Percentiles rank a stretch among this genome's conserved stretches.
Evolutionary conservation across 805 yeast genomes (phyloP).

Genomic region (Gaillardinia entomophila): DNA sequence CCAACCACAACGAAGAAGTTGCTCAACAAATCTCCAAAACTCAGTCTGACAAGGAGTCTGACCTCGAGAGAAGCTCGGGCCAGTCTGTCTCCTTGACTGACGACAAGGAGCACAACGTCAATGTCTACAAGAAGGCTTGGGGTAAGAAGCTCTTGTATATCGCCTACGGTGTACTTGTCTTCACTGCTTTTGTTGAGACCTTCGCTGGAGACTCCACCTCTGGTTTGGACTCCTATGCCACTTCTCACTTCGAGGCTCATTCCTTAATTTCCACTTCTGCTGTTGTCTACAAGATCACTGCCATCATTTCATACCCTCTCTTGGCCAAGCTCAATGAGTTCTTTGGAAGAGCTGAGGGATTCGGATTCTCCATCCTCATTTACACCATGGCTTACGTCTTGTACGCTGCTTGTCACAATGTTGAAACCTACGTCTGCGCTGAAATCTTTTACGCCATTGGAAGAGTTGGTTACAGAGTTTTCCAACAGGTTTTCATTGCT

Average conservation of each 20-base stretch:
- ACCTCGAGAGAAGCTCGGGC: no score
- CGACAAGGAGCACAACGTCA: neutral
- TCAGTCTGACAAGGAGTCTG: no score
- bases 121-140: conserved; percentile 3
- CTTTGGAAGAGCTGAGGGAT: conserved; percentile 35
- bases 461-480: conserved; percentile 26
- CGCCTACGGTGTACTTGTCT: conserved; percentile 15
- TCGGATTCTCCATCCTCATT: conserved; percentile 20
- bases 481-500: conserved; percentile 29
- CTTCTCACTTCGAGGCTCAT: conserved; percentile 32
- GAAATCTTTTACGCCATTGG: conserved; percentile 33
- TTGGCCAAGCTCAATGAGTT: conserved; percentile 37
- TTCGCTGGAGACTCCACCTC: conserved; percentile 3
- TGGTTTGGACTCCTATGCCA: conserved; percentile 20
- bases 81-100: no score
- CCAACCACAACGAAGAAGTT: no score
- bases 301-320: conserved; percentile 32
- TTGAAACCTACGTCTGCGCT: conserved; percentile 30
- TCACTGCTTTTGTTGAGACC: conserved; percentile 21
- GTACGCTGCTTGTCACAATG: conserved; percentile 29
- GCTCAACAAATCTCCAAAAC: no score
- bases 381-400: conserved; percentile 31
- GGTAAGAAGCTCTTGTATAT: conserved; percentile 11
- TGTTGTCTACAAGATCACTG: conserved; percentile 34
- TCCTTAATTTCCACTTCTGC: conserved; percentile 34